Percentiles rank a stretch among this genome's conserved stretches.
phyloP scores from a whole-genome alignment of 495 filamentous ascomycete species.

The Pyrenula massariospora region DNA sequence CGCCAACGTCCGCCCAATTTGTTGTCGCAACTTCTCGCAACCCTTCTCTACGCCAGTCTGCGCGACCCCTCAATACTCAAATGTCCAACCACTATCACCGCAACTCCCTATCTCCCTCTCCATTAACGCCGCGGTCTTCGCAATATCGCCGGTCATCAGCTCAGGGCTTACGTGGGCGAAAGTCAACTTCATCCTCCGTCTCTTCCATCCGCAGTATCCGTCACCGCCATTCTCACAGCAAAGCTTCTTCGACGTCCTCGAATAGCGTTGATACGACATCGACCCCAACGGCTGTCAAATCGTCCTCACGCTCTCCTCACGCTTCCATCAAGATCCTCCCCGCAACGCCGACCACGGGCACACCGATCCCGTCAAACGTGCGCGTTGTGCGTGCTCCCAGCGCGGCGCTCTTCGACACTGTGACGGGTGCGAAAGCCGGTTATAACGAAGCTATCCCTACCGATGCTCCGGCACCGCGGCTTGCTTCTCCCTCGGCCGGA shows the following conservation, averaged over 20 bases:
- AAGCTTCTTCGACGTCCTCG: conserved; percentile 87
- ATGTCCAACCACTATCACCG: conserved; percentile 44
- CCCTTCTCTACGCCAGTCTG: conserved; percentile 35
- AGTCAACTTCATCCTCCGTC: conserved; percentile 92
- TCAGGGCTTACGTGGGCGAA: conserved; percentile 73
- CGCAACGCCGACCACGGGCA: conserved; percentile 67
- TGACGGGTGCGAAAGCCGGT: conserved; percentile 12
- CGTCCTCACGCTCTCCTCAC: conserved; percentile 63
- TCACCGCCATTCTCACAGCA: conserved; percentile 76
- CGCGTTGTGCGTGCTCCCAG: conserved; percentile 59
- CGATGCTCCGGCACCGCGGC: conserved; percentile 22
- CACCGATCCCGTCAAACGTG: conserved; percentile 74
- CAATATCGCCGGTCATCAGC: conserved; percentile 52
- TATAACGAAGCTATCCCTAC: conserved; percentile 27
- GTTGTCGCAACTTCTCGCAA: conserved; percentile 23
- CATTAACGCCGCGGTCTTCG: conserved; percentile 76
- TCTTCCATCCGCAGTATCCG: conserved; percentile 89
- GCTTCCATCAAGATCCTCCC: conserved; percentile 88
- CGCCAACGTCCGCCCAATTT: neutral
- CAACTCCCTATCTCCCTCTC: conserved; percentile 79
- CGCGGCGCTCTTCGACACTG: conserved; percentile 17
- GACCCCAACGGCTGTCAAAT: conserved; percentile 44
- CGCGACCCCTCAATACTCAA: conserved; percentile 36
- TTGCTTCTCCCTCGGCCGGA: conserved; percentile 43
- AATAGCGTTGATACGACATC: conserved; percentile 57